These are phyloP conservation scores for Ajuga chamaepitys DNA, from an alignment of 257 asterid species.

Conservation along the genomic window DNA sequence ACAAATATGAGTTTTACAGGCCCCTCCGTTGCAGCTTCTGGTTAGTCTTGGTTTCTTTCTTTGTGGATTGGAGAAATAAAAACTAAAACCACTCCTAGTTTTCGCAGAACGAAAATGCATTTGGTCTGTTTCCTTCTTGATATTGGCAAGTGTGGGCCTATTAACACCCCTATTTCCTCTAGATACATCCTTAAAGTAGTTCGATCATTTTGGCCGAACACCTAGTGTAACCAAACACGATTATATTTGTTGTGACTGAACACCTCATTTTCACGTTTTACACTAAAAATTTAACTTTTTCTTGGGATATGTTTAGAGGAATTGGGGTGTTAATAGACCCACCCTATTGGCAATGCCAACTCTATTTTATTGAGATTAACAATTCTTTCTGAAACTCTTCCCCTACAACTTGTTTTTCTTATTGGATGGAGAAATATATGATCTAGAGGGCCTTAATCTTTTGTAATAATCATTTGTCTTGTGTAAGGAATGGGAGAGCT, in stretches of 20 bases:
- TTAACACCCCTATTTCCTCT: no score
- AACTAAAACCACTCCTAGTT: not conserved
- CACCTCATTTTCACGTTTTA: no score
- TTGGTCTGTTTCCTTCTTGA: not conserved
- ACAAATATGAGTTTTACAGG: conserved; percentile 59
- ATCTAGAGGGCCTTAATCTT: not conserved
- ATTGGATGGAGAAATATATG: not conserved
- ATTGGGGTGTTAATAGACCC: no score
- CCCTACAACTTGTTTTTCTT: not conserved
- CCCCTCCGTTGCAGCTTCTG: conserved; percentile 53
- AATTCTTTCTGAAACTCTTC: not conserved
- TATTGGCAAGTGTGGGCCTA: no score
- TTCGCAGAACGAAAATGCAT: not conserved
- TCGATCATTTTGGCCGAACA: no score
- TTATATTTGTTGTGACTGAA: no score
- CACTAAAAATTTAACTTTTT: no score
- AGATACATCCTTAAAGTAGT: no score
- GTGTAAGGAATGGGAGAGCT: not conserved
- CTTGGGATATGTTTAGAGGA: no score
- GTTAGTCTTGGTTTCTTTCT: conserved; percentile 31
- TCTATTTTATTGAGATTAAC: not conserved
- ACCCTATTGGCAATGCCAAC: not conserved
- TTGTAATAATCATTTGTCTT: not conserved
- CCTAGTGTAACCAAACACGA: no score
- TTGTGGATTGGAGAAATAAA: not conserved